These are phyloP conservation scores for Hypsizygus marmoreus DNA, from an alignment of 768 basidiomycete species.

Conservation along the genomic window DNA sequence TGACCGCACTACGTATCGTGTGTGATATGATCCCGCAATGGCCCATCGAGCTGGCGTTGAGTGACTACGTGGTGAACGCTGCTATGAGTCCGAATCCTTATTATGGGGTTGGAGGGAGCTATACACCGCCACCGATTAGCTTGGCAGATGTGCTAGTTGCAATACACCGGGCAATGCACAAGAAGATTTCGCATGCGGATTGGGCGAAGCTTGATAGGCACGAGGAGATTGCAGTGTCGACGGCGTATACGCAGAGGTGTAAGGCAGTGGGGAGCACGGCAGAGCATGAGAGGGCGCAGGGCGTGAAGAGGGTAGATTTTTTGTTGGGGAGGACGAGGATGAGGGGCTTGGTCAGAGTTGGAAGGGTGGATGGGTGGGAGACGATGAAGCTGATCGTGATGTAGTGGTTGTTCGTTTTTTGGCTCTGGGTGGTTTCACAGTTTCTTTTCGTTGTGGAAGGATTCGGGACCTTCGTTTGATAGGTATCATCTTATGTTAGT, in stretches of 20 bases:
- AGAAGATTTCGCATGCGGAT: slow-evolving; percentile 41
- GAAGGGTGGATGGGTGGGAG: slow-evolving; percentile 35
- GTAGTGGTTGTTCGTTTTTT: too few species aligned
- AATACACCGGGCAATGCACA: slow-evolving; percentile 50
- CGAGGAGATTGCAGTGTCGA: slow-evolving; percentile 33
- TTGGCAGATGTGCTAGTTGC: slow-evolving; percentile 59
- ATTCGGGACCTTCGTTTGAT: too few species aligned
- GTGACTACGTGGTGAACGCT: too few species aligned
- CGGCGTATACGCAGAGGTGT: slow-evolving; percentile 42
- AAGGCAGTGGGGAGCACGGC: slow-evolving; percentile 29
- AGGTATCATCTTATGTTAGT: too few species aligned
- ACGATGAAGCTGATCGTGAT: slow-evolving; percentile 31
- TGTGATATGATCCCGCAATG: slow-evolving; percentile 61
- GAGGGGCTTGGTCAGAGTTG: slow-evolving; percentile 47
- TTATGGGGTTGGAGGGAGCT: slow-evolving; percentile 20
- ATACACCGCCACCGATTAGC: slow-evolving; percentile 44
- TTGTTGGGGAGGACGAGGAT: slow-evolving; percentile 47
- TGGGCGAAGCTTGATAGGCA: slow-evolving; percentile 33
- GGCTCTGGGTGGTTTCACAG: too few species aligned
- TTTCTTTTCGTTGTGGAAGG: too few species aligned
- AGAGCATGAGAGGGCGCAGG: slow-evolving; percentile 44
- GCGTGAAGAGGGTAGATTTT: slow-evolving; percentile 64
- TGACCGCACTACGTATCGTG: slow-evolving; percentile 55
- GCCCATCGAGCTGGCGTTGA: slow-evolving; percentile 56
- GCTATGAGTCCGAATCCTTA: too few species aligned